A percentile compares a stretch with the other conserved stretches of the same genome.
phyloP scores from a whole-genome alignment of 1,284 basidiomycete genomes.

The Rhodotorula glutinis region DNA sequence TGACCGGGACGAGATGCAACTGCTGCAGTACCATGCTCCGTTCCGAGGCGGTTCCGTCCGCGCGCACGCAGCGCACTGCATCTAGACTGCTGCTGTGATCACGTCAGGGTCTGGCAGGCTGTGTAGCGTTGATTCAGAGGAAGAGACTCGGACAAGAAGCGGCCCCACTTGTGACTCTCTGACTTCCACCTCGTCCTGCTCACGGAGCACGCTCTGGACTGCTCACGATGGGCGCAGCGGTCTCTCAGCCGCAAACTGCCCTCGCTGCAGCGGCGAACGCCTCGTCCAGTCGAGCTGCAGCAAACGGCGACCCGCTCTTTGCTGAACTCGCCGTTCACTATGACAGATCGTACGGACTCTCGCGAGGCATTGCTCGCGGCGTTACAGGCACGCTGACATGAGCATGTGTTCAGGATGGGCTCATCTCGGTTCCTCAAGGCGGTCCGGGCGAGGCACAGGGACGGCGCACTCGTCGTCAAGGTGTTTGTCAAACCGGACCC shows the following conservation, averaged over 20 bases:
- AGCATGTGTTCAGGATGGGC: conserved; percentile 59
- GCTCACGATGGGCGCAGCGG: conserved; percentile 11
- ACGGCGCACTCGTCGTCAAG: conserved; percentile 71
- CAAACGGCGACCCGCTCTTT: conserved; percentile 50
- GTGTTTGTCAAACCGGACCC: conserved; percentile 79
- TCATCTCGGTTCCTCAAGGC: conserved; percentile 95
- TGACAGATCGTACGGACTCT: conserved; percentile 70
- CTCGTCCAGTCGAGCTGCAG: not conserved
- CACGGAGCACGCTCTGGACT: not conserved
- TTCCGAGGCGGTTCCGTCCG: not conserved
- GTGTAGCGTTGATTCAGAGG: not conserved
- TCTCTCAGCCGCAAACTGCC: conserved; percentile 14
- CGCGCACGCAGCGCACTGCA: conserved; percentile 21
- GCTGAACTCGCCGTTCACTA: conserved; percentile 83
- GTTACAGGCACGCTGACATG: not conserved
- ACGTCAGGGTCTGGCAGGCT: not conserved
- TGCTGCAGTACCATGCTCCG: conserved; percentile 11
- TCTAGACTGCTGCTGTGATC: not conserved
- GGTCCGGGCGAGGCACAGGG: conserved; percentile 68
- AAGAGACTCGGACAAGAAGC: not conserved
- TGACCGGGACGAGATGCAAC: conserved; percentile 20
- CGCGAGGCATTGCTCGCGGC: not conserved
- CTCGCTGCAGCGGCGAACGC: not conserved
- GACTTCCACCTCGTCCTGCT: not conserved
- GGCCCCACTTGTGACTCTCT: no score